Base-by-base conservation (phyloP, 345 rosid genomes). In the Schrenkiella parvula region DNA sequence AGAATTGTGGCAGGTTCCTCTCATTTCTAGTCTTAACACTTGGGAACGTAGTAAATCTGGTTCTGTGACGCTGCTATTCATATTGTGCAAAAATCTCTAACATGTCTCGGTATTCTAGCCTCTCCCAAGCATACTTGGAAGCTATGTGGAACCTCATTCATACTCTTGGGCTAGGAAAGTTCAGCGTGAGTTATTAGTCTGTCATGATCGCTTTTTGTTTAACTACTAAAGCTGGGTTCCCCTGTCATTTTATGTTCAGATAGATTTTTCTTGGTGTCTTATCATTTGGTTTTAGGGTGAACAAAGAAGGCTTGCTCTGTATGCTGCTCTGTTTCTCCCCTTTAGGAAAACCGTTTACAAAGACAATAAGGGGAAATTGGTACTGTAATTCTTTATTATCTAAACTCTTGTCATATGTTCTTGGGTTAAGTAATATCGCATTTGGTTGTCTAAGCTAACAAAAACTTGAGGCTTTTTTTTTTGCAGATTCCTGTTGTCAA, bases 301-400 rank as follows among this genome's bases (percentile, higher is more conserved):
- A 44, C 86, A 89, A 61, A 81, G 84, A 75, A 87, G 96, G 80
- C 85, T 93, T 51, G 77, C 85, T 57, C 63, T 86, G 29, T 93
- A 91, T 82, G 84, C 96, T 57, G 91, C 98, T 55, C 71, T 93
- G 43, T 93, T 93, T 85, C 87, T 89, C 63, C 95, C 97, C 23
- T 74, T 91, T 37, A 81, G 89, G 71, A 63, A 79, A 61, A 78
- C 73, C 37, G 55, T 77, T 26, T 89, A 86, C 71, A 71, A 69
- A 79, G 91, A 87, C 79, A 74, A 70, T 23, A 93, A 91, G 79
- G 84, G 84, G 18, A 91, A 84, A 85, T 74, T 64, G 96, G 98
- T 93, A 71, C 64, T 43, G 39, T 25, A 21, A 4, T 37, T 64
- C 51, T 43, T 62, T 53, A 48, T 19, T 71, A 61, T 66, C 8